phyloP scores from a whole-genome alignment of 352 stramenopile genomes.

The Phytophthora pluvialis region DNA sequence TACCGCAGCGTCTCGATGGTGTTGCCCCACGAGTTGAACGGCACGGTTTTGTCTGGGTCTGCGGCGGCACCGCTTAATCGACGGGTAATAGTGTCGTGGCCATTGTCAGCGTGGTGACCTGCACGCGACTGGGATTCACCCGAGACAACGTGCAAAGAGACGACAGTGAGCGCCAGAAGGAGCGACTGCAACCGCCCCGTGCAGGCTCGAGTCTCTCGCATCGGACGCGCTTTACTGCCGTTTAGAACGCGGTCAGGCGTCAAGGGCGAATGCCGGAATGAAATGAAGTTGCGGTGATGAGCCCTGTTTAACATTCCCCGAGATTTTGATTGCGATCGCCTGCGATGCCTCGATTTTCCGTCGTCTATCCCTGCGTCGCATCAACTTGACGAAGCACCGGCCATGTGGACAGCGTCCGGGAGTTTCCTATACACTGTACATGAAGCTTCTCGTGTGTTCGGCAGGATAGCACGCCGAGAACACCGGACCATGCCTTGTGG shows the following conservation, averaged over 20 bases:
- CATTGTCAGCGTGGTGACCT: background rate
- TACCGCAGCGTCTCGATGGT: constrained; percentile 52
- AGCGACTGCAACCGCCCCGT: background rate
- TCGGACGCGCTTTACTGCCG: background rate
- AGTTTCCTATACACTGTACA: too few species aligned
- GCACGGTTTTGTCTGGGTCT: constrained; percentile 37
- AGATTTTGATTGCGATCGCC: background rate
- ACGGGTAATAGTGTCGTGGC: constrained; percentile 1
- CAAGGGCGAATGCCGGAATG: constrained; percentile 23
- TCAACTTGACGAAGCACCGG: constrained; percentile 16
- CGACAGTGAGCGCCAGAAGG: background rate
- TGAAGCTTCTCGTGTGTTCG: constrained; percentile 20
- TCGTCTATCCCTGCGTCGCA: constrained; percentile 23
- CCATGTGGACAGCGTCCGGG: constrained; percentile 2
- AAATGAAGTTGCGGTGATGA: constrained; percentile 11
- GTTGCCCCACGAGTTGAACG: constrained; percentile 47
- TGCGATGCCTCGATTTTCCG: constrained; percentile 22
- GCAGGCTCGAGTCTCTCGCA: background rate
- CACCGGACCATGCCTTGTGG: background rate
- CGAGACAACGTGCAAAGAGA: constrained; percentile 2
- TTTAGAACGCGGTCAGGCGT: background rate
- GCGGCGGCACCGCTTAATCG: constrained; percentile 28
- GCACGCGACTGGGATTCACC: constrained; percentile 12
- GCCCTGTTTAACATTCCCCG: constrained; percentile 18
- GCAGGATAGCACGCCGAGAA: constrained; percentile 3